phyloP scores from a whole-genome alignment of 441 rosid genomes.

The Francoa sonchifolia region DNA sequence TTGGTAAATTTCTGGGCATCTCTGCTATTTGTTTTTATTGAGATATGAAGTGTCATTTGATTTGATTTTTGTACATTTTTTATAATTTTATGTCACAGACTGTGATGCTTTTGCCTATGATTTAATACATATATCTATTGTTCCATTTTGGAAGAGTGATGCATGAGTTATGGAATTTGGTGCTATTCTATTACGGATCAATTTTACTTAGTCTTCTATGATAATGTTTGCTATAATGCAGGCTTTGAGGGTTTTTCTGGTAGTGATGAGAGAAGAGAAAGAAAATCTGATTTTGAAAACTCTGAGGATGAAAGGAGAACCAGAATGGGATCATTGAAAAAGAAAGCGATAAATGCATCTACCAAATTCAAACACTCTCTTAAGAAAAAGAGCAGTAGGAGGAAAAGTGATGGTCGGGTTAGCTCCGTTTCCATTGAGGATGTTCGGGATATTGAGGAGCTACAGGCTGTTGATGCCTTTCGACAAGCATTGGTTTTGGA shows the following conservation, averaged over 20 bases:
- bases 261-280: constrained; percentile 87
- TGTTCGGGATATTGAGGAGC: constrained; percentile 74
- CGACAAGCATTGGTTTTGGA: constrained; percentile 69
- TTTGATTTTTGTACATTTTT: too few species aligned
- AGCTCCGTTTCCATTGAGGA: constrained; percentile 96
- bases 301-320: constrained; percentile 98
- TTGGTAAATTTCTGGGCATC: too few species aligned
- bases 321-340: constrained; percentile 75
- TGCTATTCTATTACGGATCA: too few species aligned
- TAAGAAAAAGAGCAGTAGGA: constrained; percentile 65
- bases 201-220: neutral
- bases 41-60: too few species aligned
- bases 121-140: too few species aligned
- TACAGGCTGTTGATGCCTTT: constrained; percentile 74
- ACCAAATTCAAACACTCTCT: constrained; percentile 83
- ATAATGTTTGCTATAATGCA: constrained; percentile 15
- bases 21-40: too few species aligned
- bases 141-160: too few species aligned
- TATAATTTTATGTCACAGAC: too few species aligned
- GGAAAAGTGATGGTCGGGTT: constrained; percentile 82
- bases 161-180: too few species aligned
- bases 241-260: constrained; percentile 85
- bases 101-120: too few species aligned
- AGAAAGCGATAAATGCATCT: constrained; percentile 85
- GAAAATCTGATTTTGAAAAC: constrained; percentile 91